Conservation (phyloP, 225 moss, liverwort and hornwort species). For the Polytrichum formosum region DNA sequence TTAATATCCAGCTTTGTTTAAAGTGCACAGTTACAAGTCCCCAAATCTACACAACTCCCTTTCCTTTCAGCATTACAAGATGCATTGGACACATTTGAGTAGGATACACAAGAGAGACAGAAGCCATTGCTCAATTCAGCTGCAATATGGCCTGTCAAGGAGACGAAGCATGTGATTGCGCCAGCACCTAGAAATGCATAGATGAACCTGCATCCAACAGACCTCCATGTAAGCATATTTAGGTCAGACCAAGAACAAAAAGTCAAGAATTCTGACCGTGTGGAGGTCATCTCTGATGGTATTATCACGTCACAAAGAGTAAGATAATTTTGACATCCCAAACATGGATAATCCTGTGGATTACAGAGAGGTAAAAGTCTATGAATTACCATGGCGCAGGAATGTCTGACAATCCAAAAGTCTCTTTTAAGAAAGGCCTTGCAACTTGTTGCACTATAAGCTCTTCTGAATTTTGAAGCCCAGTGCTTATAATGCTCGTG, state of each 20-base stretch:
- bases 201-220: constrained; percentile 69
- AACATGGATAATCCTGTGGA: too few relatives aligned
- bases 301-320: too few relatives aligned
- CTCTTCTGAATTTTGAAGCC: constrained; percentile 18
- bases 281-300: too few relatives aligned
- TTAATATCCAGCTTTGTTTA: too few relatives aligned
- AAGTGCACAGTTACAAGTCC: not conserved
- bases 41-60: not conserved
- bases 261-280: too few relatives aligned
- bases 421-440: constrained; percentile 47
- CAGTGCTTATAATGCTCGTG: constrained; percentile 11
- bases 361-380: not conserved
- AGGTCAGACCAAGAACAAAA: too few relatives aligned
- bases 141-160: constrained; percentile 87
- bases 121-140: constrained; percentile 81
- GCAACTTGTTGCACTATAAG: constrained; percentile 28
- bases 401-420: constrained; percentile 31
- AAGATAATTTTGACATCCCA: too few relatives aligned
- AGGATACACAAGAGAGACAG: constrained; percentile 93
- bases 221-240: not conserved
- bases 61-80: not conserved
- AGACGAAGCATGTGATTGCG: constrained; percentile 73
- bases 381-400: constrained; percentile 84
- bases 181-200: constrained; percentile 81
- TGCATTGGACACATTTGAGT: not conserved